These are phyloP conservation scores for Sclerotiophoma versabilis DNA, from an alignment of 2,329 filamentous ascomycete species.

Conservation along the genomic window DNA sequence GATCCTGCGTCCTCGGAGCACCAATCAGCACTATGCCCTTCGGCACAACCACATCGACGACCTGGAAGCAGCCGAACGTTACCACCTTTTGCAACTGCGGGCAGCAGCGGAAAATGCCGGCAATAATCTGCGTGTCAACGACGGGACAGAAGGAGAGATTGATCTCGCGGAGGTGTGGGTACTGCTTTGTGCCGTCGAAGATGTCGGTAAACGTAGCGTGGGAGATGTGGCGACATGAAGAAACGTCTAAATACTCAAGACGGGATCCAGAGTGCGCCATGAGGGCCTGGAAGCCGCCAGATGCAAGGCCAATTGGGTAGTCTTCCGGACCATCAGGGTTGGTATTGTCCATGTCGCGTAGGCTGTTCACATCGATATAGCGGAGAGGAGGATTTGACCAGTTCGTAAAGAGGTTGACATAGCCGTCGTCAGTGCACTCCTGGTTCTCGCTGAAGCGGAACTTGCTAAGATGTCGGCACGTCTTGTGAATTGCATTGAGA, in stretches of 20 bases:
- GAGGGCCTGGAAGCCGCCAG: constrained; percentile 76
- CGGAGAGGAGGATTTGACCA: constrained; percentile 78
- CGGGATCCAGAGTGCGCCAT: constrained; percentile 80
- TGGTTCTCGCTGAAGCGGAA: constrained; percentile 83
- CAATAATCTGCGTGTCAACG: constrained; percentile 70
- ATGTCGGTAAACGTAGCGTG: constrained; percentile 74
- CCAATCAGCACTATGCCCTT: constrained; percentile 66
- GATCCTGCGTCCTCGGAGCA: constrained; percentile 64
- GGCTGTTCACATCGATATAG: constrained; percentile 77
- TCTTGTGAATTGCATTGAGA: constrained; percentile 72
- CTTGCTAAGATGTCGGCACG: constrained; percentile 74
- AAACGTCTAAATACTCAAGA: constrained; percentile 75
- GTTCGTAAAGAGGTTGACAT: constrained; percentile 72
- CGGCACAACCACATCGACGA: constrained; percentile 64
- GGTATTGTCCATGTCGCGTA: constrained; percentile 76
- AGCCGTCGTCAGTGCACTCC: constrained; percentile 76
- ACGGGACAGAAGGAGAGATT: constrained; percentile 80
- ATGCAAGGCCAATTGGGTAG: constrained; percentile 72
- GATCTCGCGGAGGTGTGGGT: constrained; percentile 72
- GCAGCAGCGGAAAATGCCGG: constrained; percentile 69
- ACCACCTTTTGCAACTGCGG: constrained; percentile 65
- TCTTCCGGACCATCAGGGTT: constrained; percentile 69
- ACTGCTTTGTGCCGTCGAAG: constrained; percentile 68
- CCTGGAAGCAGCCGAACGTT: constrained; percentile 69
- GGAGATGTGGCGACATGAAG: constrained; percentile 83